A percentile compares a stretch with the other conserved stretches of the same genome.
phyloP scores from a whole-genome alignment of 2,329 filamentous ascomycete genomes.

The Elsinoe fawcettii region DNA sequence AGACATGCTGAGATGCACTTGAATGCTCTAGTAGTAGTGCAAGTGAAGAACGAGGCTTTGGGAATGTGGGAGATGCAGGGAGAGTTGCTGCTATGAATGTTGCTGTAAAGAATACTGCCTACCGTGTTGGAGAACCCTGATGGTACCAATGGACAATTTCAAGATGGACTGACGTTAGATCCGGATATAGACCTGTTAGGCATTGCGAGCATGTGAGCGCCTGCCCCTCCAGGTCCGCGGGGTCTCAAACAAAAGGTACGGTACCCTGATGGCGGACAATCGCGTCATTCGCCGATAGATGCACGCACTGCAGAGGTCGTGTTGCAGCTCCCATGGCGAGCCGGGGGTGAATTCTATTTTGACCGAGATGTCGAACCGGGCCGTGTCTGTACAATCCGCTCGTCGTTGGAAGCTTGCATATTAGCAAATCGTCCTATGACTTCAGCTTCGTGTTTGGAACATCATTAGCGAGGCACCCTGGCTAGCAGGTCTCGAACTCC shows the following conservation, averaged over 20 bases:
- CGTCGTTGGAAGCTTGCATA: no score
- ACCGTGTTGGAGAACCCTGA: constrained; percentile 13
- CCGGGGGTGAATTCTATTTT: no score
- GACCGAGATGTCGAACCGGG: no score
- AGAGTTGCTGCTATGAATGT: neutral
- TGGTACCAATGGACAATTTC: constrained; percentile 10
- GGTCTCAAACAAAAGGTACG: neutral
- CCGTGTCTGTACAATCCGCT: no score
- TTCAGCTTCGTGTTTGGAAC: no score
- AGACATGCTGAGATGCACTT: neutral
- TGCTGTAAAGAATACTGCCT: neutral
- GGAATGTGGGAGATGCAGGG: no score
- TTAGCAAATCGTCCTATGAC: no score
- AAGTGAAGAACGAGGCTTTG: neutral
- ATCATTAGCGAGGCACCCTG: no score
- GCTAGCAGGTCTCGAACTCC: no score
- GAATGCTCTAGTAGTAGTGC: neutral
- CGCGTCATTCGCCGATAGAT: constrained; percentile 2
- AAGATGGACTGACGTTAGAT: neutral
- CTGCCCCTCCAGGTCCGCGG: neutral
- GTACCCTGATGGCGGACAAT: constrained; percentile 12
- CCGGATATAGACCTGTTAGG: neutral
- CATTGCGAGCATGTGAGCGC: neutral
- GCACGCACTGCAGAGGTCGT: neutral
- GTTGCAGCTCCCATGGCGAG: no score